phyloP scores from a whole-genome alignment of 2,329 filamentous ascomycete genomes.

The Hypoxylon sp. region DNA sequence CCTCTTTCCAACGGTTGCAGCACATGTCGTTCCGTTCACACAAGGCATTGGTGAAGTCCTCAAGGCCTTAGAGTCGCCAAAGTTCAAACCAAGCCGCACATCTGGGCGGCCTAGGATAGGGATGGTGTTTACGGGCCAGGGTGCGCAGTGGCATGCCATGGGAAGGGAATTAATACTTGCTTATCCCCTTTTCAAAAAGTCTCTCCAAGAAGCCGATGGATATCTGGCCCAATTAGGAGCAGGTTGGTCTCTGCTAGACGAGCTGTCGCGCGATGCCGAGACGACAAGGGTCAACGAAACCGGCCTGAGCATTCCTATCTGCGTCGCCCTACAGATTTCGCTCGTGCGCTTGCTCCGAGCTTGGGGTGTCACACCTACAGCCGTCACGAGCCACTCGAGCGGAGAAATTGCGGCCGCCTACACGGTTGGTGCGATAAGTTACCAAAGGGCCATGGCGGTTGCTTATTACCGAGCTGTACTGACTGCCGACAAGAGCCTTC shows the following conservation, averaged over 20 bases:
- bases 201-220: constrained; percentile 24
- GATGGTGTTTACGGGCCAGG: constrained; percentile 50
- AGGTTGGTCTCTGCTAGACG: constrained; percentile 20
- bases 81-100: constrained; percentile 8
- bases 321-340: constrained; percentile 29
- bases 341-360: constrained; percentile 17
- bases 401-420: constrained; percentile 37
- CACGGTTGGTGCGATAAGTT: neutral
- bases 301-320: constrained; percentile 16
- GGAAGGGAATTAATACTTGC: constrained; percentile 37
- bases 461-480: constrained; percentile 26
- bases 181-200: constrained; percentile 37
- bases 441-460: constrained; percentile 5
- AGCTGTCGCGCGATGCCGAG: constrained; percentile 19
- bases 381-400: constrained; percentile 31
- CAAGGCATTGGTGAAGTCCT: neutral
- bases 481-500: neutral
- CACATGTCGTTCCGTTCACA: neutral
- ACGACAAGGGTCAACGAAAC: constrained; percentile 4
- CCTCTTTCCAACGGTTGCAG: constrained; percentile 14
- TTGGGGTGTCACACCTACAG: constrained; percentile 16
- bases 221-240: constrained; percentile 6
- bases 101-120: constrained; percentile 28
- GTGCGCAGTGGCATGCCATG: constrained; percentile 45
- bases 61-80: neutral